Evolutionary conservation across 495 filamentous ascomycete genomes (phyloP).

Genomic region (Chaetomium fimeti): DNA sequence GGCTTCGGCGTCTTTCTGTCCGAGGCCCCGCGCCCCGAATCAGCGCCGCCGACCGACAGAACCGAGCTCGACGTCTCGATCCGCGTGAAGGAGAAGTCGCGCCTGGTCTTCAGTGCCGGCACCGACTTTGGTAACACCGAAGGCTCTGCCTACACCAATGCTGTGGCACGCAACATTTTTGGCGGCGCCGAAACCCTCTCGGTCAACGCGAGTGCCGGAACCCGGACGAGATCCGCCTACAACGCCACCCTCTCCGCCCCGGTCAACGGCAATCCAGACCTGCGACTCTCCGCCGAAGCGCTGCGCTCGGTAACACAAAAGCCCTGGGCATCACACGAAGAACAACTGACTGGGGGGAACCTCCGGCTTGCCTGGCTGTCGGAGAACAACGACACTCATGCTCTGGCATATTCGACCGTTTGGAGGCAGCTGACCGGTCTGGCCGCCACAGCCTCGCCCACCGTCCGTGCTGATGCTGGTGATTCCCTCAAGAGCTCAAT

Average conservation of each 20-base stretch:
- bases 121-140: constrained; percentile 90
- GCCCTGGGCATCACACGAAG: constrained; percentile 88
- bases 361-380: constrained; percentile 71
- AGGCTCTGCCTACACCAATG: constrained; percentile 83
- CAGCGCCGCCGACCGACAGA: constrained; percentile 57
- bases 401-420: constrained; percentile 71
- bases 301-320: constrained; percentile 80
- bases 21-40: constrained; percentile 45
- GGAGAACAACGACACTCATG: constrained; percentile 61
- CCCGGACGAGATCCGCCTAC: constrained; percentile 85
- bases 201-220: constrained; percentile 80
- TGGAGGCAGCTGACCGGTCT: constrained; percentile 90
- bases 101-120: constrained; percentile 81
- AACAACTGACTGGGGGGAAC: constrained; percentile 76
- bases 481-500: constrained; percentile 88
- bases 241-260: constrained; percentile 79
- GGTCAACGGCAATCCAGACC: constrained; percentile 72
- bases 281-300: constrained; percentile 70
- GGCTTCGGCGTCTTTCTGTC: constrained; percentile 79
- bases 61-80: constrained; percentile 79
- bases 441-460: constrained; percentile 68
- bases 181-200: constrained; percentile 87
- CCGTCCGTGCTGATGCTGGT: constrained; percentile 78
- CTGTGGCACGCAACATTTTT: constrained; percentile 84
- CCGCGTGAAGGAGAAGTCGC: constrained; percentile 71